Base-by-base conservation (phyloP, 139 green algal genomes). In the Mesotaenium endlicherianum region DNA sequence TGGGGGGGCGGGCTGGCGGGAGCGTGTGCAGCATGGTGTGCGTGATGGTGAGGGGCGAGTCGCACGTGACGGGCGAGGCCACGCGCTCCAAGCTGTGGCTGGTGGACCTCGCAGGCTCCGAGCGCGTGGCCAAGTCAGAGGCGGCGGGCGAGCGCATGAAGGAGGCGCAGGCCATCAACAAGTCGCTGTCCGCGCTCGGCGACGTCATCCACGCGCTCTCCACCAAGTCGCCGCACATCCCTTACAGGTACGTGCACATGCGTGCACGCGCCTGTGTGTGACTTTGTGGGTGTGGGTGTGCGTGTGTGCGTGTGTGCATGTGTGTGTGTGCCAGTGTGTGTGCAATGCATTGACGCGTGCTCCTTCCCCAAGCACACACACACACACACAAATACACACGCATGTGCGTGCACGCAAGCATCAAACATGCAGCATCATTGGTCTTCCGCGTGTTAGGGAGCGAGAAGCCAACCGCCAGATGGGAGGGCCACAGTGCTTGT, bases 81-180 rank as follows among this genome's bases (percentile, higher is more conserved):
- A 85, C 77, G 0, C 55, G 75, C 14, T 81, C 80, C 31, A 68
- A 45, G 71, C 92, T 98, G 31, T 97, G 97, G 91, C 90, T 98
- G 6, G 94, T 98, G 20, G 95, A 98, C 88, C 91, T 98, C 39
- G 95, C 95, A 81, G 95, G 95, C 36, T 96, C 91, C n/a, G 82
- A 88, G 75, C 82, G 82, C 45, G 75, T 88, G 53, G 82, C 5
- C 36, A 77, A 92, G 53, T 89, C 88, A 78, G 85, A 92, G 30
- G 89, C 91, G 1, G 72, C 82, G 40, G 95, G 96, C 26, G 93
- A 95, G 49, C 94, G 94, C 50, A 91, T 98, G 53, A 94, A 93
- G 83, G 94, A 97, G 90, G 91, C 93, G 30, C 91, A 96, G 87
- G 82, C 77, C 79, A 97, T 97, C 91, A 97, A 97, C 92, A 93